These are phyloP conservation scores for Glomus cerebriforme DNA, from an alignment of 192 early-diverging fungal species.

Conservation along the genomic window DNA sequence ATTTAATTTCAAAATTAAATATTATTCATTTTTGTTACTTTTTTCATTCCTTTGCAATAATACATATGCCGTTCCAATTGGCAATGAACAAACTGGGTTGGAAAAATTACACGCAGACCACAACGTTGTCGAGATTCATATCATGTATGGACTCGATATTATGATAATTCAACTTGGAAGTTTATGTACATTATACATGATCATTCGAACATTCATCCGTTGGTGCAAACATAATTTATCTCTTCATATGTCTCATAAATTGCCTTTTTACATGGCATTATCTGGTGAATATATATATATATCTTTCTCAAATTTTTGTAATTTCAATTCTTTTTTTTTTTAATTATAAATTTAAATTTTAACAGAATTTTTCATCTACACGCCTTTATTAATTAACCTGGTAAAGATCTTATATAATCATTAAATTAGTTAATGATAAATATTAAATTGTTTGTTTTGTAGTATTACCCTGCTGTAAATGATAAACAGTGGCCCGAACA, in stretches of 20 bases:
- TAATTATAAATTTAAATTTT: not conserved
- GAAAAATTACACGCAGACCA: not conserved
- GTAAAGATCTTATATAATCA: not conserved
- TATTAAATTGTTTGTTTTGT: too few species aligned
- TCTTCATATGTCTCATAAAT: not conserved
- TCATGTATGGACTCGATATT: not conserved
- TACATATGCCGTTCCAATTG: not conserved
- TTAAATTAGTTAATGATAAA: not conserved
- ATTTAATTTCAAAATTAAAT: not conserved
- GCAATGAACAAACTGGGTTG: not conserved
- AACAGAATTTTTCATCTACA: not conserved
- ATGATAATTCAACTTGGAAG: not conserved
- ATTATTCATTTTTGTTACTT: not conserved
- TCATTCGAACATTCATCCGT: not conserved
- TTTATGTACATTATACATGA: not conserved
- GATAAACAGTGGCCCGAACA: not conserved
- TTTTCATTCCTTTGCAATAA: not conserved
- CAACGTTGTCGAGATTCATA: not conserved
- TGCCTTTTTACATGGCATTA: not conserved
- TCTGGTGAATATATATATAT: not conserved
- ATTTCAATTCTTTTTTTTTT: not conserved
- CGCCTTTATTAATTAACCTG: not conserved
- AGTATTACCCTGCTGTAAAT: not conserved
- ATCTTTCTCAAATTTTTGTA: too few species aligned
- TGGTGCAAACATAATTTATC: not conserved